Evolutionary conservation across 352 stramenopile species (phyloP).

Genomic region (Phytophthora europaea): DNA sequence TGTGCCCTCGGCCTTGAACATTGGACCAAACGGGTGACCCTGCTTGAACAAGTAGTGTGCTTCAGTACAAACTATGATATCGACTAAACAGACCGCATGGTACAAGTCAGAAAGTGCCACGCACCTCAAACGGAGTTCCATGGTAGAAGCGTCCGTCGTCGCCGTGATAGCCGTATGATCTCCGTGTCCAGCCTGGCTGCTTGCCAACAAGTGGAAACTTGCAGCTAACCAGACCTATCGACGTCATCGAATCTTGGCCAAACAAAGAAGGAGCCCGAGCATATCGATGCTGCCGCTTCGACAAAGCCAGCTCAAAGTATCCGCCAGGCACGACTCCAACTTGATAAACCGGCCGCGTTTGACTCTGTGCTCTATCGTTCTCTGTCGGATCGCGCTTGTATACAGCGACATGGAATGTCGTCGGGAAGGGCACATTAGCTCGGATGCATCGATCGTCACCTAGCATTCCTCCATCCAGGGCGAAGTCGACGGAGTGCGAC

Average conservation of each 20-base stretch:
- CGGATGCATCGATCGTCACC: slow-evolving; percentile 77
- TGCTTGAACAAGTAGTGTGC: slow-evolving; percentile 23
- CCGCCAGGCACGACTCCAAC: slow-evolving; percentile 66
- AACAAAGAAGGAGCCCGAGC: slow-evolving; percentile 3
- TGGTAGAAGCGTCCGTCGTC: slow-evolving; percentile 83
- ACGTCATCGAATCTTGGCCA: slow-evolving; percentile 57
- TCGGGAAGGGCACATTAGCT: slow-evolving; percentile 73
- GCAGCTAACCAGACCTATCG: slow-evolving; percentile 66
- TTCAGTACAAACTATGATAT: slow-evolving; percentile 2
- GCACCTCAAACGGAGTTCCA: slow-evolving; percentile 52
- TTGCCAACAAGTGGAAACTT: slow-evolving; percentile 69
- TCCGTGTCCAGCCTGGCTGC: slow-evolving; percentile 74
- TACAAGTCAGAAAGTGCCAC: background rate
- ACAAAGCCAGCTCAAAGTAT: slow-evolving; percentile 84
- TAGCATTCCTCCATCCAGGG: slow-evolving; percentile 56
- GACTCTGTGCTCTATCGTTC: slow-evolving; percentile 19
- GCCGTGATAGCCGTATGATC: slow-evolving; percentile 83
- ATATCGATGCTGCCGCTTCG: slow-evolving; percentile 36
- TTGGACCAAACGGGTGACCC: slow-evolving; percentile 43
- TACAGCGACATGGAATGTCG: slow-evolving; percentile 66
- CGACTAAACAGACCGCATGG: background rate
- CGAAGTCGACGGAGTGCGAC: slow-evolving; percentile 54
- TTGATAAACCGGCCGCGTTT: slow-evolving; percentile 37
- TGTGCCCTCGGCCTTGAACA: slow-evolving; percentile 38
- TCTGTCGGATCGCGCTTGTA: slow-evolving; percentile 43